phyloP scores from a whole-genome alignment of 768 basidiomycete genomes.

The Kwoniella botswanensis region DNA sequence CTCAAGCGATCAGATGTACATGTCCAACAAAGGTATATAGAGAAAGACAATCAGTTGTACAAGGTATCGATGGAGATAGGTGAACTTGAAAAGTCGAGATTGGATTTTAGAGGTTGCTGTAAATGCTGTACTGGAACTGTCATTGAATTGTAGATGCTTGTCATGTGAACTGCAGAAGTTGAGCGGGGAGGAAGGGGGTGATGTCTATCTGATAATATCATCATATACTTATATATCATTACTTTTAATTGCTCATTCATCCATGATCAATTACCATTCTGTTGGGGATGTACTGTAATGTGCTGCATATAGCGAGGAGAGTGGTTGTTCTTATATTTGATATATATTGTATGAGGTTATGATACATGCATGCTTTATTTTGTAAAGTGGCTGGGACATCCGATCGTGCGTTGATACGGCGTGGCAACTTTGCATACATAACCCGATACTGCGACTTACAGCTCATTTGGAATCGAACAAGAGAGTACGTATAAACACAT shows the following conservation, averaged over 20 bases:
- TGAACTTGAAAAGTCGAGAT: neutral
- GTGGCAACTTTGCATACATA: neutral
- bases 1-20: neutral
- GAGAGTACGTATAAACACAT: neutral
- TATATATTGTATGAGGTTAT: neutral
- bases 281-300: neutral
- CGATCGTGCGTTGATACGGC: neutral
- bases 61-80: neutral
- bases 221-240: neutral
- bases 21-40: neutral
- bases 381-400: neutral
- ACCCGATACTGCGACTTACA: too few species aligned
- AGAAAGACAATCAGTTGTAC: neutral
- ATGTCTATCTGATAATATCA: neutral
- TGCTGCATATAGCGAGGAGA: neutral
- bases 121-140: constrained; percentile 38
- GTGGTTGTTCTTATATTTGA: neutral
- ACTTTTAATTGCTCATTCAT: neutral
- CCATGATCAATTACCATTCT: neutral
- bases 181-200: neutral
- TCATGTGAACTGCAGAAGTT: neutral
- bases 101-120: constrained; percentile 34
- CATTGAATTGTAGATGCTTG: constrained; percentile 27
- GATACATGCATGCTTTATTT: neutral
- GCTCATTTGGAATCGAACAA: neutral